Evolutionary conservation across 208 protist genomes (phyloP), one percentile per base, ranked within the genome.

Genomic region (Trypanosoma mega): DNA sequence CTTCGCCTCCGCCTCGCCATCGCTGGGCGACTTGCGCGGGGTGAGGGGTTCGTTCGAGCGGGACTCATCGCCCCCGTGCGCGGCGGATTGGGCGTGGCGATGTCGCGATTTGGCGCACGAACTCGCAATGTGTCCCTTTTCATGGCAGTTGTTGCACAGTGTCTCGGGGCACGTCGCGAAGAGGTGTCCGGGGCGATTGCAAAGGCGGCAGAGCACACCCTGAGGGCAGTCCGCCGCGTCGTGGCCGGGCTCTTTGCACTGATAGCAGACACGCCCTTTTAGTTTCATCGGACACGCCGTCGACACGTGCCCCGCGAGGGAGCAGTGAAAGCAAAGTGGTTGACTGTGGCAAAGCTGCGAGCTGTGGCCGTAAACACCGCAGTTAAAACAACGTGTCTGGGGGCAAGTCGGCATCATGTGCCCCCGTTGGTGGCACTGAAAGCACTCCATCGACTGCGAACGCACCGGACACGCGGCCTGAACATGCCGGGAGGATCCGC

Each of bases 341-440:
- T 78, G 80, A 73, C 85, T 95, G 68, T 85, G 78, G 57, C 88
- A 95, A 33, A 86, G 65, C 65, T 88, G 82, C 2, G 83, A 89
- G 62, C 80, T 91, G 63, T 95, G 88, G 1, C 88, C 85, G 56
- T 85, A 91, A 45, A 72, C 80, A 53, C 88, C 88, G 60, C 85
- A 95, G 81, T 95, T 95, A 58, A 78, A 95, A 68, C 88, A 95
- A 46, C 85, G 88, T 2, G 85, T 94, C 52, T 81, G 72, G 2
- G 88, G 88, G 63, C 88, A 95, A 21, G 72, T 85, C 30, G 78
- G 81, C 78, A 85, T 85, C 72, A 85, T 74, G 61, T 95, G 88
- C 7, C 88, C 88, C 7, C 65, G 59, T 57, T 90, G 82, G 51
- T 95, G 88, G 62, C 85, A 95, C 65, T 92, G 85, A 55, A 66